Evolutionary conservation across 129 eudicot genomes (phyloP).

Genomic region (Solidago caesia): DNA sequence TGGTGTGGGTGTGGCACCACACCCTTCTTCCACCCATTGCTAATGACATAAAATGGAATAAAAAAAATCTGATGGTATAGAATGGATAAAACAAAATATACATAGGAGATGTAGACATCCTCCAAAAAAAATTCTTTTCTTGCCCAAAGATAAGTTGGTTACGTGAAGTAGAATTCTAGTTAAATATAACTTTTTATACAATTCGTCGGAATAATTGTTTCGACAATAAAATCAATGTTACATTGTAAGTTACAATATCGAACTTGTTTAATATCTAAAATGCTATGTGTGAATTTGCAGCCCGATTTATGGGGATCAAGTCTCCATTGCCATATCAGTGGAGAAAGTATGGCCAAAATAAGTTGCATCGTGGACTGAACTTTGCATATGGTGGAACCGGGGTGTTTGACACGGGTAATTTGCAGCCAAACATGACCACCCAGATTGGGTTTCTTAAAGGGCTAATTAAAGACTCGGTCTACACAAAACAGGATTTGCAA

Average conservation of each 20-base stretch:
- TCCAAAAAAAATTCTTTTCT: too few relatives aligned
- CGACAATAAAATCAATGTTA: neutral
- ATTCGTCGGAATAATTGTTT: neutral
- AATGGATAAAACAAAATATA: too few relatives aligned
- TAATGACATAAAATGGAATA: too few relatives aligned
- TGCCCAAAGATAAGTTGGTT: too few relatives aligned
- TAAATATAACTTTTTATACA: neutral
- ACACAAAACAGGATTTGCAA: constrained; percentile 43
- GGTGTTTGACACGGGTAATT: constrained; percentile 55
- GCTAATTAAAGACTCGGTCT: constrained; percentile 39
- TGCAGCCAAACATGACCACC: constrained; percentile 72
- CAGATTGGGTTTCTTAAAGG: constrained; percentile 56
- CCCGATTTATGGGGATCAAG: constrained; percentile 55
- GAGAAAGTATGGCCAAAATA: constrained; percentile 36
- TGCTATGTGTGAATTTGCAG: constrained; percentile 34
- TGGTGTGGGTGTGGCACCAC: too few relatives aligned
- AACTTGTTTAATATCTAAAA: neutral
- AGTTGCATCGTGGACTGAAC: constrained; percentile 49
- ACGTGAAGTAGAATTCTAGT: neutral
- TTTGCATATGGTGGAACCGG: constrained; percentile 87
- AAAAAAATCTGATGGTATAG: too few relatives aligned
- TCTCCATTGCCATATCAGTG: constrained; percentile 64
- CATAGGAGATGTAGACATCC: too few relatives aligned
- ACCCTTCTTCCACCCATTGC: too few relatives aligned
- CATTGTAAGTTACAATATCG: neutral